Evolutionary conservation across 2,329 filamentous ascomycete genomes (phyloP), one percentile per base, ranked within the genome.

Genomic region (Didymellaceae sp.): DNA sequence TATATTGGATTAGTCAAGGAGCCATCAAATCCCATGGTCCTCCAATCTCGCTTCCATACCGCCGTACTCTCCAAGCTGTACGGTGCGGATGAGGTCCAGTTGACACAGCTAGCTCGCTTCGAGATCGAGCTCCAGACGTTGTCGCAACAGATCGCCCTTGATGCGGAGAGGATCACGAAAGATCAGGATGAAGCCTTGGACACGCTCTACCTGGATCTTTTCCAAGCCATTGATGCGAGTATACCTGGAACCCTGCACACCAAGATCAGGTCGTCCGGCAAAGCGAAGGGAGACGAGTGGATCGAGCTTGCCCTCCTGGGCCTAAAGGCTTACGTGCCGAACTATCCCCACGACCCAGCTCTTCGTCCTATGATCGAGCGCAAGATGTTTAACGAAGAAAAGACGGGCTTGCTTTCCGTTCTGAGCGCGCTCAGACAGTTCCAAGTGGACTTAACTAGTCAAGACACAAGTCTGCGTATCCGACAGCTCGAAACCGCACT

Each of bases 261-360:
- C 5, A 43, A 66, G 17, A 41, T 51, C 25, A 30, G 37, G n/a
- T 31, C 48, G 3, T 25, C 35, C 9, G 35, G 31, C 13, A 45
- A 25, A 17, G 42, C 43, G 11, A 38, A 25, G 11, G 38, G 48
- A 2, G 13, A 39, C 18, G 87, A 89, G 5, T 94, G 92, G 85
- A 80, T 91, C 21, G 80, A 88, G 41, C 86, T 96, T 53, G 87
- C 90, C 1, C 74, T 92, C 16, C 86, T 87, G 13, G 84, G 87
- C 30, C 78, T 97, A 38, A 83, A 83, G 55, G 79, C 97, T 2
- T 97, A 93, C 66, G 86, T 97, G 2, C 92, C 95, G 0, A 88
- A 96, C 70, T 86, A 87, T 59, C 82, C 89, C 3, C 94, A 93
- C 63, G 94, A 99, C 70, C 94, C 94, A 1, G 85, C 85, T 2